Conservation (phyloP, 2,329 filamentous ascomycete genomes). For the Colletotrichum sublineola region DNA sequence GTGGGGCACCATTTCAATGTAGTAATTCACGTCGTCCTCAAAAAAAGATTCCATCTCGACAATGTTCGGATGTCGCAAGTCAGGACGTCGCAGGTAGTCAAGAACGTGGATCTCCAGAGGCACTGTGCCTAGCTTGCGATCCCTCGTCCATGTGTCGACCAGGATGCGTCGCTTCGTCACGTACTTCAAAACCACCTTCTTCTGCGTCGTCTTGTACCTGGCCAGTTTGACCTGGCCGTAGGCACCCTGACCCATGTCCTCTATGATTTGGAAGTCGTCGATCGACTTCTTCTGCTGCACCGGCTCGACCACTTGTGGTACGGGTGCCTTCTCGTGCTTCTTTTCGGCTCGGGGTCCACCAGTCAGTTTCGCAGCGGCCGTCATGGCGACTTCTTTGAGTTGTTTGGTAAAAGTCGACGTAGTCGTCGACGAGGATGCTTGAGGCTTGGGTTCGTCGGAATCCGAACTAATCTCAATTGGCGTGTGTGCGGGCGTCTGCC, state of each 20-base stretch:
- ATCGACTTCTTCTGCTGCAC: conserved; percentile 81
- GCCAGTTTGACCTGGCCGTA: conserved; percentile 98
- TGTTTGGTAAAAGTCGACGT: conserved; percentile 67
- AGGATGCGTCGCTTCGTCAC: conserved; percentile 97
- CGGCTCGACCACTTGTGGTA: conserved; percentile 54
- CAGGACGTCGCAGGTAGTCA: conserved; percentile 87
- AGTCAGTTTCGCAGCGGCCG: conserved; percentile 66
- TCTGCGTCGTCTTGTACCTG: conserved; percentile 82
- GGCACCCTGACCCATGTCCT: conserved; percentile 98
- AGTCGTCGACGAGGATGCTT: conserved; percentile 55
- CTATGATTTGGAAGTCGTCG: conserved; percentile 89
- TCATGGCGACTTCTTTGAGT: conserved; percentile 68
- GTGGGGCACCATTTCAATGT: conserved; percentile 98
- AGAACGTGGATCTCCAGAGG: conserved; percentile 97
- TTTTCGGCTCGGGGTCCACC: conserved; percentile 54
- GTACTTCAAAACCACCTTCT: conserved; percentile 96
- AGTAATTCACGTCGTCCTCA: conserved; percentile 91
- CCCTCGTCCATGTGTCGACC: conserved; percentile 97
- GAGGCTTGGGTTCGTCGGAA: conserved; percentile 60
- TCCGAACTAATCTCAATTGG: conserved; percentile 70
- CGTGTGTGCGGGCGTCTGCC: conserved; percentile 73
- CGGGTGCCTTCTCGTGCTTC: conserved; percentile 52
- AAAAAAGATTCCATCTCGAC: conserved; percentile 82
- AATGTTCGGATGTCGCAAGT: conserved; percentile 76
- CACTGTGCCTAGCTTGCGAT: conserved; percentile 92